Base-by-base conservation (phyloP, 1,284 basidiomycete genomes). In the Rhodotorula sp. region DNA sequence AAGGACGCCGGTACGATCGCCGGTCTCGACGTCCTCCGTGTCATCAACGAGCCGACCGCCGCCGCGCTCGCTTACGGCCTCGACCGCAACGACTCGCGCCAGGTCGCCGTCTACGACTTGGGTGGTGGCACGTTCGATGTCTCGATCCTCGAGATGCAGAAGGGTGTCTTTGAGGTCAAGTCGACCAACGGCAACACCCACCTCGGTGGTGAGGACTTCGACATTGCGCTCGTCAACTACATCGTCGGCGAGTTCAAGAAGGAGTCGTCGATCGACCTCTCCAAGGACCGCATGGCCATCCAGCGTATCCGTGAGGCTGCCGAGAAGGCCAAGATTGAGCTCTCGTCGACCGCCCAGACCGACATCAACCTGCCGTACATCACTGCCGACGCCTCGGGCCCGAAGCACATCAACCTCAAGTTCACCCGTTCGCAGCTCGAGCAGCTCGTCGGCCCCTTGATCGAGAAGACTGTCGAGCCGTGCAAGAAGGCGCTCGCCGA, bases 121-220 rank as follows among this genome's bases (percentile, higher is more conserved):
- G 92, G 93, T 79, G 93, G 92, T 80, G 93, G 93, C 77, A 95
- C 93, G 26, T 95, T 95, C 82, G 94, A 98, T 92, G 91, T 98
- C 78, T 98, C 95, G 48, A 94, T 99, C 77, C 86, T 98, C 57
- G 93, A 97, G 84, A 98, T 98, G 92, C 93, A 96, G 82, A 95
- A 96, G 83, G 95, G 95, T 78, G 94, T 99, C 33, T 99, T 98
- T 82, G 95, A 98, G 82, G 95, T 99, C 81, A 97, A 97, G 85
- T 97, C 95, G 2, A 99, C 95, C 75, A 97, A 97, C 81, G 95
- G 95, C 83, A 95, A 99, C 83, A 98, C 95, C 33, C 95, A 99
- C 82, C 88, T 99, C 71, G 95, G 95, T 83, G 95, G 95, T 81
- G 95, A 99, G 83, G 95, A 99, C 83, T 98, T 98, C 79, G 74